Evolutionary conservation across 129 eudicot species (phyloP).

Genomic region (Centella asiatica): DNA sequence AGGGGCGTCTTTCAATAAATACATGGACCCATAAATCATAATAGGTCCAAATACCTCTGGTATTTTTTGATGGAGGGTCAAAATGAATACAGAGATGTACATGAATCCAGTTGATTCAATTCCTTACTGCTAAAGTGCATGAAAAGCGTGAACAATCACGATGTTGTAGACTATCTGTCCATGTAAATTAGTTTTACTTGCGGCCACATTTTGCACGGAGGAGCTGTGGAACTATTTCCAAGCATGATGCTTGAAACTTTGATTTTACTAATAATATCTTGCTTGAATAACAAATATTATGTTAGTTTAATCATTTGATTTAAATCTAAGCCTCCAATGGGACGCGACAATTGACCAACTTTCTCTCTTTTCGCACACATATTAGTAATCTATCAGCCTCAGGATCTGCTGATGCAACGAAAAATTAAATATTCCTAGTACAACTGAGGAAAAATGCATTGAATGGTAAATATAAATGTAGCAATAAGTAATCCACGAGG

Average conservation of each 20-base stretch:
- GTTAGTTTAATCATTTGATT: too few species aligned
- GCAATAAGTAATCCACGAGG: too few species aligned
- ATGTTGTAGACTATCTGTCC: background rate
- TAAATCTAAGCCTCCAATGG: too few species aligned
- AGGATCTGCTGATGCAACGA: too few species aligned
- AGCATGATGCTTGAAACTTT: background rate
- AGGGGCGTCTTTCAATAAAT: conserved; percentile 12
- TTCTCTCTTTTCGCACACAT: too few species aligned
- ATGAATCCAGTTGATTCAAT: background rate
- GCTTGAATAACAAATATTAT: background rate
- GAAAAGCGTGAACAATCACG: background rate
- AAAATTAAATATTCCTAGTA: too few species aligned
- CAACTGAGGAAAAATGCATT: too few species aligned
- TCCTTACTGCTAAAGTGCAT: background rate
- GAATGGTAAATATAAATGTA: too few species aligned
- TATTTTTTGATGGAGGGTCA: conserved; percentile 1
- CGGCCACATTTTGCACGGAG: background rate
- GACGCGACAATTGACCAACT: too few species aligned
- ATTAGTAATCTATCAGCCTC: too few species aligned
- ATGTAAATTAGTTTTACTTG: background rate
- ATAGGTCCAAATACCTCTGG: conserved; percentile 4
- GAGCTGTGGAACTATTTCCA: background rate
- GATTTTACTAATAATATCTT: background rate
- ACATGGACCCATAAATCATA: conserved; percentile 11
- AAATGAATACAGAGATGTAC: background rate